Evolutionary conservation across 208 protist genomes (phyloP), one percentile per base, ranked within the genome.

Genomic region (Trypanosoma melophagium): DNA sequence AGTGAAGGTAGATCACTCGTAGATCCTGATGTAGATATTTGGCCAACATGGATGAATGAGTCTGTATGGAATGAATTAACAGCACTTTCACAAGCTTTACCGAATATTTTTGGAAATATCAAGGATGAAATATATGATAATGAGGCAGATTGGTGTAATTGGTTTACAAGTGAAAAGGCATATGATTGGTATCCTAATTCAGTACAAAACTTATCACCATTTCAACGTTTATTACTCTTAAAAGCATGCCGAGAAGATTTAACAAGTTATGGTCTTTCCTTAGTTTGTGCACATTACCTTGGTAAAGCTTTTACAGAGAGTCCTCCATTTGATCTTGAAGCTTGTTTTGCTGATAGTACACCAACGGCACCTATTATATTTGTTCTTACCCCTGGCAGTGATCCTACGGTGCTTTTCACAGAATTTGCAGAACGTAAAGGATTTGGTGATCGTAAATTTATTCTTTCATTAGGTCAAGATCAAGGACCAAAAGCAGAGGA

Each of bases 391-490:
- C 60, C 91, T 16, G 97, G 97, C 31, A 95, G 94, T 31, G 96
- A 99, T 73, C 96, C 97, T 21, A 97, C 93, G 7, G 81, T 89
- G 62, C 70, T 96, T 22, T 96, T 99, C 51, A 89, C 92, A 1
- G 87, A 98, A 67, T 98, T 98, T 53, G 93, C 95, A 17, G 84
- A 91, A 38, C 83, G 97, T 21, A 95, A 93, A 56, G 95, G 93
- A 40, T 98, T 93, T 59, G 89, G 85, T 0, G 79, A 94, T 16
- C 81, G 84, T 21, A 92, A 97, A 74, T 78, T 95, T 55, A 92
- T 95, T 77, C 89, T 98, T 13, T 98, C 95, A 40, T 85, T 98
- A 14, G 97, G 97, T n/a, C 97, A 98, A 79, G 97, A 97, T 59
- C 97, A 98, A 75, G 97, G 94, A 47, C 66, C 70, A 24, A 97